Conservation (phyloP, 495 filamentous ascomycete species). For the Neurospora cerealis region DNA sequence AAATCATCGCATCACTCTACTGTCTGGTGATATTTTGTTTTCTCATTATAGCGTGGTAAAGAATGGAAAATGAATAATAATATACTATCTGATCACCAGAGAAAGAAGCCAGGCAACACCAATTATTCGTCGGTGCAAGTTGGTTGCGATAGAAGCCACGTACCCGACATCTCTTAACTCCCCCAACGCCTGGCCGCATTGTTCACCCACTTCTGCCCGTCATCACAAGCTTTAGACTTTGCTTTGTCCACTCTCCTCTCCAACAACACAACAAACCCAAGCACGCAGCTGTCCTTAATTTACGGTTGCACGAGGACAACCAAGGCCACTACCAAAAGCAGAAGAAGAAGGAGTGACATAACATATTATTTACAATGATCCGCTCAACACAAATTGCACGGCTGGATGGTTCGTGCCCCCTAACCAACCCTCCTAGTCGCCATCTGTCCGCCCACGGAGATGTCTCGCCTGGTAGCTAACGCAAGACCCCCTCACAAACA, state of each 20-base stretch:
- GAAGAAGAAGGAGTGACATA: background rate
- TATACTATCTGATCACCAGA: background rate
- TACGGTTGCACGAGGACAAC: background rate
- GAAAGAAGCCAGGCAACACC: background rate
- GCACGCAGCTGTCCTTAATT: background rate
- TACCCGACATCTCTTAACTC: background rate
- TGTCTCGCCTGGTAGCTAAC: constrained; percentile 7
- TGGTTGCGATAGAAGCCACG: background rate
- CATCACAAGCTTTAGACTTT: background rate
- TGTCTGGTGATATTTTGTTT: background rate
- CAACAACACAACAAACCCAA: background rate
- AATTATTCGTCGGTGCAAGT: background rate
- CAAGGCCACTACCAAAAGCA: background rate
- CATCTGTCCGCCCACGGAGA: background rate
- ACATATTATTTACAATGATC: constrained; percentile 54
- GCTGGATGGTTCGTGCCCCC: constrained; percentile 63
- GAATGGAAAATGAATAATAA: background rate
- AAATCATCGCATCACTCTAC: background rate
- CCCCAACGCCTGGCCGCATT: background rate
- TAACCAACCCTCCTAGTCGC: background rate
- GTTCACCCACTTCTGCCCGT: background rate
- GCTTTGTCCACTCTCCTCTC: background rate
- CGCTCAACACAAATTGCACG: constrained; percentile 89
- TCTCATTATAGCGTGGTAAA: background rate
- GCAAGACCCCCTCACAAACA: constrained; percentile 20